Base-by-base conservation (phyloP, 306 rosid genomes). In the Boehmeria nivea region DNA sequence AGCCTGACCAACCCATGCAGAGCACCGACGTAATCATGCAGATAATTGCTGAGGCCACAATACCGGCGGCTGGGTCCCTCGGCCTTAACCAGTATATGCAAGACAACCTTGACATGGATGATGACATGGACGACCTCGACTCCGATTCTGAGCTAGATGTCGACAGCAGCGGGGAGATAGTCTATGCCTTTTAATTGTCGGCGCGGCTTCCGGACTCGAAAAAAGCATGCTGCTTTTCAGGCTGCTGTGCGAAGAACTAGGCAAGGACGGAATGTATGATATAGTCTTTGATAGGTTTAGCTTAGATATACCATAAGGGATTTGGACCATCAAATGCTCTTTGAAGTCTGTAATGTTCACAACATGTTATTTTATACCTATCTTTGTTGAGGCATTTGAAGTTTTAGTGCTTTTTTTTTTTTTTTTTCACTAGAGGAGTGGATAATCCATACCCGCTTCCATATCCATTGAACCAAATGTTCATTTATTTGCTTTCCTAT, bases 1-100 rank as follows among this genome's bases (percentile, higher is more conserved):
- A 87, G 82, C 75, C 93, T n/a, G 98, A 91, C 51, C 96, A 87
- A 54, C 98, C 96, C 0, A 80, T 78, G 85, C 98, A 87, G 83
- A 84, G 87, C 75, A 54, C 61, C 1, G 94, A 91, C 45, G 59
- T 51, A 43, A 87, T 87, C 73, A 91, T 87, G 96, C 98, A 84
- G 76, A 84, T 91, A 67, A 87, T 91, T 64, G 73, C 89, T 2
- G 96, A 91, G 80, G 96, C 98, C 71, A 87, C 96, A 4, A 21
- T 87, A 61, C 98, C 98, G 18, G 85, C 84, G 3, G 93, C 53
- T 33, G 94, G 94, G 71, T 21, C 74, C 50, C 78, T 65, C 43
- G 64, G 77, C 55, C 70, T 80, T 56, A 60, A 72, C 76, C 69
- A 25, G 15, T 76, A 51, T 28, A 63, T 78, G 80, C 1, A 65